Percentiles rank a stretch among this genome's conserved stretches.
These are phyloP conservation scores for Galerina sulciceps DNA, from an alignment of 768 basidiomycete species.

Conservation along the genomic window DNA sequence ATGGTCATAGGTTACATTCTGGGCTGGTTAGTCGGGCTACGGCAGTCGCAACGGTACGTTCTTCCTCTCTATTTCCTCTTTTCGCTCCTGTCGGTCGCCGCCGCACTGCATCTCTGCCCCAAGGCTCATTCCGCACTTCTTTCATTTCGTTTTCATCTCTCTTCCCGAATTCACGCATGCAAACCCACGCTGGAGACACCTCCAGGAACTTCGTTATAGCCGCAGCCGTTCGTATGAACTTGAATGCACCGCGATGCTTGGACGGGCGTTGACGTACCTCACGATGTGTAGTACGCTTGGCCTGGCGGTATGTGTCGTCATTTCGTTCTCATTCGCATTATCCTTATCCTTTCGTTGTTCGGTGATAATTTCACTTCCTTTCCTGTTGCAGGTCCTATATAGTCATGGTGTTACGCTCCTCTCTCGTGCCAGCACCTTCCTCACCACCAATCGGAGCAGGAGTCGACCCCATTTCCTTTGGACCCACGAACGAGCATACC, in stretches of 20 bases:
- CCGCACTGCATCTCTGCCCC: background rate
- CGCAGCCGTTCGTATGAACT: constrained; percentile 91
- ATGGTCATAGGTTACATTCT: constrained; percentile 69
- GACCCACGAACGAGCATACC: constrained; percentile 32
- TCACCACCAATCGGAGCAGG: background rate
- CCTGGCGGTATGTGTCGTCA: constrained; percentile 80
- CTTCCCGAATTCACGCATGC: background rate
- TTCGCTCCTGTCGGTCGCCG: background rate
- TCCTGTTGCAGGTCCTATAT: constrained; percentile 73
- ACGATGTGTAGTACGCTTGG: constrained; percentile 94
- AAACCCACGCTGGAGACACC: background rate
- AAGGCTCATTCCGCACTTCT: background rate
- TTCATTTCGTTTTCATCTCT: background rate
- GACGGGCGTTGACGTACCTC: constrained; percentile 86
- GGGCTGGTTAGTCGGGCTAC: constrained; percentile 67
- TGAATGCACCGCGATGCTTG: constrained; percentile 91
- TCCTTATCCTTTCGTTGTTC: background rate
- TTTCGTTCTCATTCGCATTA: background rate
- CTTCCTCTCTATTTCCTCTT: background rate
- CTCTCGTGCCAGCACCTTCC: constrained; percentile 63
- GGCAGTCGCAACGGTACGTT: constrained; percentile 70
- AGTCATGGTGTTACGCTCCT: constrained; percentile 87
- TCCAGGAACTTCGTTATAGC: constrained; percentile 78
- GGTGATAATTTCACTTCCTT: no score
- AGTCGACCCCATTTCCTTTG: background rate